phyloP scores from a whole-genome alignment of 2,329 filamentous ascomycete species.

The Ophiocordyceps camponoti-floridani region DNA sequence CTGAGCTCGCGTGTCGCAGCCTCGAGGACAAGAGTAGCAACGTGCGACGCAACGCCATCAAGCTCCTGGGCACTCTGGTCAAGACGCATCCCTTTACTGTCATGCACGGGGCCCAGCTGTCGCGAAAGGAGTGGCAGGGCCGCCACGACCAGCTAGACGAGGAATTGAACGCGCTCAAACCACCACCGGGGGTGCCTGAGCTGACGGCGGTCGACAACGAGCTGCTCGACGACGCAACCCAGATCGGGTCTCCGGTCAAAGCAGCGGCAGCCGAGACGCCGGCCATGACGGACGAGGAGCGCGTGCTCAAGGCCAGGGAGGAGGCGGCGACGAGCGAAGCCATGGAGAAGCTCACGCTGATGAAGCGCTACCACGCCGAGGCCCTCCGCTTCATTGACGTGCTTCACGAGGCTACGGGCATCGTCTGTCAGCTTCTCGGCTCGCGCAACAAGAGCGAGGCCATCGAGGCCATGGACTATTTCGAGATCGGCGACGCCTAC shows the following conservation, averaged over 20 bases:
- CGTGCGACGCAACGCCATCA: constrained; percentile 87
- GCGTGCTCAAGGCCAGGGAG: constrained; percentile 60
- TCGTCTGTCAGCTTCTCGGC: constrained; percentile 72
- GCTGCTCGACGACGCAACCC: constrained; percentile 76
- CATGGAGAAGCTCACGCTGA: constrained; percentile 73
- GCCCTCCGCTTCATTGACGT: constrained; percentile 88
- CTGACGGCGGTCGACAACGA: constrained; percentile 52
- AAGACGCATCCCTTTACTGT: constrained; percentile 89
- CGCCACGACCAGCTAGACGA: constrained; percentile 68
- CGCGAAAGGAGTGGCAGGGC: constrained; percentile 68
- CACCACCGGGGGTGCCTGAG: constrained; percentile 51
- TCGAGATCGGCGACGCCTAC: constrained; percentile 88
- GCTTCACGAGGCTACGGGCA: constrained; percentile 62
- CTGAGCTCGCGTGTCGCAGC: constrained; percentile 74
- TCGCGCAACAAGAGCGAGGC: constrained; percentile 97
- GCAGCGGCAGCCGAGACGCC: constrained; percentile 30
- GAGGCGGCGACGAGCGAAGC: constrained; percentile 80
- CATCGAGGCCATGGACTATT: constrained; percentile 98
- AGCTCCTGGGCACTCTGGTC: constrained; percentile 71
- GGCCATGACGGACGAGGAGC: constrained; percentile 64
- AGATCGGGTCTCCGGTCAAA: constrained; percentile 44
- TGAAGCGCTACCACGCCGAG: constrained; percentile 81
- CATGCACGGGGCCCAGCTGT: constrained; percentile 76
- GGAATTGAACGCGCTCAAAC: constrained; percentile 66
- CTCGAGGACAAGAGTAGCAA: constrained; percentile 97